Base-by-base conservation (phyloP, 352 stramenopile genomes). In the Blastocystis sp. region DNA sequence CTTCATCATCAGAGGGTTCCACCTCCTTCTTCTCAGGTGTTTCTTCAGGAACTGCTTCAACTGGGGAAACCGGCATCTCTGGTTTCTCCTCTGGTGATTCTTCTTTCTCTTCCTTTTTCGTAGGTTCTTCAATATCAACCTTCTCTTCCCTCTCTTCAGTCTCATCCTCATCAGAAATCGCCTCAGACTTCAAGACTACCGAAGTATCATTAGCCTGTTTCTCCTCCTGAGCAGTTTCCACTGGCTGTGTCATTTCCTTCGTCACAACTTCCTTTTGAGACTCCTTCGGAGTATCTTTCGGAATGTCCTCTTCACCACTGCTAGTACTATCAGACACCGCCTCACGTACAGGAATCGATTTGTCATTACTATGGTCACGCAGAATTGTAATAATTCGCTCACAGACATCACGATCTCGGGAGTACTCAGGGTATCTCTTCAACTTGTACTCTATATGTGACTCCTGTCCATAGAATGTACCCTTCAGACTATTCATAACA, bases 361-460 rank as follows among this genome's bases (percentile, higher is more conserved):
- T 84, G 73, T 84, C 30, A 48, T 68, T 84, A 11, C n/a, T 37
- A 37, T 68, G 4, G 33, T 53, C 9, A 22, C 73, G 73, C 53
- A 69, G 68, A 22, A 69, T 40, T 1, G 22, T 4, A 15, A 84
- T 22, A n/a, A 84, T 84, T 19, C 68, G 66, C 6, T 84, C n/a
- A 51, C 73, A 84, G 5, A 64, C 53, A 17, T 42, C 68, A 11
- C n/a, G 13, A 42, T 84, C 73, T 19, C 53, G 27, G 11, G 6
- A 13, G 19, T 1, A 37, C 42, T 62, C 30, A 22, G 73, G 53
- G 22, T 68, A 51, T 5, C 51, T 30, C 9, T 22, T 19, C 11
- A 84, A 19, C 53, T 84, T 24, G 53, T 84, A 84, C 4, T 84
- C 73, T 68, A 53, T 2, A 35, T 11, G 4, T 70, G 30, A 70